Evolutionary conservation across 352 stramenopile species (phyloP), one percentile per base, ranked within the genome.

Genomic region (Phytophthora brassicae): DNA sequence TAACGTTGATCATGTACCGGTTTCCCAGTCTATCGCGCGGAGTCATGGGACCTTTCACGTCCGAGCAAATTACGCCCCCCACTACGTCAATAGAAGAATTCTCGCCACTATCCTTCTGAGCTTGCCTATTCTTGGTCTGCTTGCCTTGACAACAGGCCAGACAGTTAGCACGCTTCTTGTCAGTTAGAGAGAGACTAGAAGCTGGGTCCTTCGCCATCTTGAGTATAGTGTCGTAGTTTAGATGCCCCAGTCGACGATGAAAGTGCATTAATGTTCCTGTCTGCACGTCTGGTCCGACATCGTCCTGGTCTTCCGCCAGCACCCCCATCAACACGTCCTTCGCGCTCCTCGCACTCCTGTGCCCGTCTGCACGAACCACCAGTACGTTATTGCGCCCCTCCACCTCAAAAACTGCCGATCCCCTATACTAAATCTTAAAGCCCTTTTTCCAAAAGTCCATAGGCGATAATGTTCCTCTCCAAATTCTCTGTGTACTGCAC

Each of bases 391-490:
- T 60, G 3, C 4, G 6, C 31, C 22, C 20, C 2, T 62, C 7
- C 1, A 67, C 60, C 28, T 62, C 50, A 0, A 67, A 56, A 0
- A 51, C 8, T 14, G 31, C 20, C 35, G 8, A 61, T 1, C 38
- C 22, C 5, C 60, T 29, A 13, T 62, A 63, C 28, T 24, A 20
- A 0, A 63, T 43, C 24, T 12, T 31, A 36, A 35, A n/a, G n/a
- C 24, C 63, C 63, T 4, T 13, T 20, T 41, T 66, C 55, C n/a
- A 70, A n/a, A 22, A 60, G n/a, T 1, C 62, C 48, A 13, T 70
- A 66, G 2, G 62, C 61, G 17, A 62, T 66, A 1, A 70, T 58
- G 56, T 66, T 70, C 22, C 62, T 56, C 33, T 57, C 43, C 1
- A 64, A n/a, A 20, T 41, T 56, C 35, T 44, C 45, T 6, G 46